Evolutionary conservation across 768 basidiomycete species (phyloP).

Genomic region (Sporobolomyces phaffii): DNA sequence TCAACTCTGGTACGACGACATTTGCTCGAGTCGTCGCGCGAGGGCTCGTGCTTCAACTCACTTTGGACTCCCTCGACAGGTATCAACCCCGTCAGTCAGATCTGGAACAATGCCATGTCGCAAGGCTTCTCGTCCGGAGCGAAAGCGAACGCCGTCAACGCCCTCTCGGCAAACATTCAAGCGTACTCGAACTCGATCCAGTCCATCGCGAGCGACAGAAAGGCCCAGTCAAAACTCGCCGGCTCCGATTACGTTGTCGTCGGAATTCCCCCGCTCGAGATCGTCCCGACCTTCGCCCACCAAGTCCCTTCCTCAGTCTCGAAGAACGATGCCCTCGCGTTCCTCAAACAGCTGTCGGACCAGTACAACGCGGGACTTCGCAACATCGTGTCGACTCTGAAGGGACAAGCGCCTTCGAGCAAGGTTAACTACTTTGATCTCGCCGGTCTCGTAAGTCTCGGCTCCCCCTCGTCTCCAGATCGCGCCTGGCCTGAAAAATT

Average conservation of each 20-base stretch:
- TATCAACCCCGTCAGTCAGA: conserved; percentile 27
- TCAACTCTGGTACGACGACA: conserved; percentile 15
- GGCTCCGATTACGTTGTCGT: conserved; percentile 28
- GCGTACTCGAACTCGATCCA: conserved; percentile 3
- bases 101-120: conserved; percentile 25
- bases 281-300: conserved; percentile 18
- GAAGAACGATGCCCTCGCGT: conserved; percentile 6
- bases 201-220: conserved; percentile 13
- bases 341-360: conserved; percentile 23
- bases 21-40: too few relatives aligned
- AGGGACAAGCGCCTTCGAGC: background rate
- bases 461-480: too few relatives aligned
- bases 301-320: conserved; percentile 10
- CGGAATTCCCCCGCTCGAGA: conserved; percentile 32
- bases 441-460: conserved; percentile 7
- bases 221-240: background rate
- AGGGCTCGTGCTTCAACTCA: too few relatives aligned
- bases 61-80: too few relatives aligned
- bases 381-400: conserved; percentile 1
- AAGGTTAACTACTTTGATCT: conserved; percentile 21
- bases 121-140: background rate
- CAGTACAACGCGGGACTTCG: conserved; percentile 34
- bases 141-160: conserved; percentile 9
- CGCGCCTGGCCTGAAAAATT: too few relatives aligned
- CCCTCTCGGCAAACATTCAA: conserved; percentile 14